phyloP scores from a whole-genome alignment of 192 early-diverging fungal genomes.

The Backusella macrospora region DNA sequence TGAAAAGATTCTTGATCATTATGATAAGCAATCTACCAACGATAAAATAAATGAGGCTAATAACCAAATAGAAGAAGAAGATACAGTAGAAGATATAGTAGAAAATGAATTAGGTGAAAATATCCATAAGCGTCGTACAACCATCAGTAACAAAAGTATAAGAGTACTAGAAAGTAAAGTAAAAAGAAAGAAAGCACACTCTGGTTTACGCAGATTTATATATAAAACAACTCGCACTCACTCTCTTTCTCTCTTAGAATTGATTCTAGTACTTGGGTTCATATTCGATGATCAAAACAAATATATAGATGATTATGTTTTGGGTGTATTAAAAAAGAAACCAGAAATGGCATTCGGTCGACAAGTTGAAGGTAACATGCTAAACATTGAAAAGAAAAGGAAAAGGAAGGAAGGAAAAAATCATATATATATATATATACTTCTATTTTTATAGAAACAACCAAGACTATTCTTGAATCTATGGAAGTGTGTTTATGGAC shows the following conservation, averaged over 20 bases:
- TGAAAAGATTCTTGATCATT: not conserved
- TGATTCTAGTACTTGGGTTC: conserved; percentile 36
- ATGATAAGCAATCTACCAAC: not conserved
- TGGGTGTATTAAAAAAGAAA: conserved; percentile 13
- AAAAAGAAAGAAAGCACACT: no score
- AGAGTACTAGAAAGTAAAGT: not conserved
- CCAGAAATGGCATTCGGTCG: not conserved
- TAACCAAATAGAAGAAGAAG: conserved; percentile 4
- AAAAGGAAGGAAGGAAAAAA: not conserved
- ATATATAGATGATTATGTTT: conserved; percentile 29
- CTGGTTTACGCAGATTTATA: no score
- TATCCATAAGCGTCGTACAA: not conserved
- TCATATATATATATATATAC: no score
- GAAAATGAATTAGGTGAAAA: not conserved
- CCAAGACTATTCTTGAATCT: no score
- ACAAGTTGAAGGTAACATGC: not conserved
- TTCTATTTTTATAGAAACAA: not conserved
- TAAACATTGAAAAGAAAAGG: no score
- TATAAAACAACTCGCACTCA: no score
- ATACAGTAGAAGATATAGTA: no score
- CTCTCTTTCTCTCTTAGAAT: not conserved
- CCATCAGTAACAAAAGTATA: not conserved
- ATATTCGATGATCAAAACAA: conserved; percentile 15
- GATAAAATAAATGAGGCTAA: not conserved
- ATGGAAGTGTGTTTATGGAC: conserved; percentile 34